phyloP scores from a whole-genome alignment of 2,329 filamentous ascomycete genomes.

The Diplodia sapinea region DNA sequence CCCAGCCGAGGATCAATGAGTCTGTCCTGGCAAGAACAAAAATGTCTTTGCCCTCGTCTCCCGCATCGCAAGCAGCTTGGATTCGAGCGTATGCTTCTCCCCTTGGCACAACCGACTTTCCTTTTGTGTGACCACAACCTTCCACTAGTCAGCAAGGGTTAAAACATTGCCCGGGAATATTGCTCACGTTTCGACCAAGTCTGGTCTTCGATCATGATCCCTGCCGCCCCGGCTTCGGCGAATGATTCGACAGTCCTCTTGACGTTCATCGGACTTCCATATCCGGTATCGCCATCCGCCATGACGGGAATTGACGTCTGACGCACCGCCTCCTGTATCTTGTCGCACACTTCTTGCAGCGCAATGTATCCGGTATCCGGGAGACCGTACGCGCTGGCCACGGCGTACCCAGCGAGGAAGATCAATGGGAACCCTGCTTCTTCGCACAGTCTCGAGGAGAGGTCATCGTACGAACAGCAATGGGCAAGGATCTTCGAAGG shows the following conservation, averaged over 20 bases:
- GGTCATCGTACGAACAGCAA: constrained; percentile 52
- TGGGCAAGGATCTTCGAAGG: constrained; percentile 54
- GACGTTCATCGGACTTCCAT: constrained; percentile 57
- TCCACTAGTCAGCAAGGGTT: not conserved
- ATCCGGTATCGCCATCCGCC: constrained; percentile 57
- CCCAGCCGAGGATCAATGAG: constrained; percentile 51
- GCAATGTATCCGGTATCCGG: constrained; percentile 59
- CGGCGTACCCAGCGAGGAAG: constrained; percentile 53
- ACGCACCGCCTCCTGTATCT: constrained; percentile 52
- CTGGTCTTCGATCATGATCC: constrained; percentile 56
- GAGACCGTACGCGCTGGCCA: constrained; percentile 50
- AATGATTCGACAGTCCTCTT: constrained; percentile 54
- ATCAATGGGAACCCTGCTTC: constrained; percentile 56
- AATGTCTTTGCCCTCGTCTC: constrained; percentile 54
- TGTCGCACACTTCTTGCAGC: constrained; percentile 54
- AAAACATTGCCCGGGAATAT: not conserved
- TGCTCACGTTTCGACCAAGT: constrained; percentile 56
- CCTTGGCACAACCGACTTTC: constrained; percentile 54
- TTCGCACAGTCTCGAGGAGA: constrained; percentile 53
- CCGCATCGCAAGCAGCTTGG: constrained; percentile 55
- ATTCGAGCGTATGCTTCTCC: constrained; percentile 55
- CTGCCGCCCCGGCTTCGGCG: constrained; percentile 49
- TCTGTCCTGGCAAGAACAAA: constrained; percentile 56
- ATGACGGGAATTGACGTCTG: constrained; percentile 51
- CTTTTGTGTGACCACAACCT: constrained; percentile 56